Percentiles rank a stretch among this genome's conserved stretches.
These are phyloP conservation scores for Hemerocallis citrina DNA, from an alignment of 106 monocot genomes.

Conservation along the genomic window DNA sequence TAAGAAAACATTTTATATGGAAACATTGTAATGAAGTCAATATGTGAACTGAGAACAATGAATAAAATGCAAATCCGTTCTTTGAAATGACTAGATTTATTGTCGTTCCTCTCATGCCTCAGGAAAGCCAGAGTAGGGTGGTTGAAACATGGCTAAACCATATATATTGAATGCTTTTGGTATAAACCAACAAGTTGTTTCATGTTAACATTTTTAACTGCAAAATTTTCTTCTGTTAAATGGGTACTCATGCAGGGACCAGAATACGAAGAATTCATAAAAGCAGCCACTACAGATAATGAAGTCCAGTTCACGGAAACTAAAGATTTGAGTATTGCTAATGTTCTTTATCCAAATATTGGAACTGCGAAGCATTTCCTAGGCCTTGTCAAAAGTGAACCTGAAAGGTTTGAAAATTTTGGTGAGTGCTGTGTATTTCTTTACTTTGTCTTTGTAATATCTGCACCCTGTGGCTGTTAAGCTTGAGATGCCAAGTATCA, in stretches of 20 bases:
- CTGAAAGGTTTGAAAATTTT: conserved; percentile 76
- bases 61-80: too few relatives aligned
- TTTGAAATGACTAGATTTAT: too few relatives aligned
- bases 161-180: background rate
- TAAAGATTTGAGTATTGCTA: conserved; percentile 47
- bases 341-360: conserved; percentile 64
- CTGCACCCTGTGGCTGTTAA: too few relatives aligned
- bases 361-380: conserved; percentile 43
- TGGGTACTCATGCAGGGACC: conserved; percentile 36
- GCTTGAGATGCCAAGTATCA: too few relatives aligned
- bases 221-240: background rate
- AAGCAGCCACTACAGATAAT: conserved; percentile 69
- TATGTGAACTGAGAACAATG: too few relatives aligned
- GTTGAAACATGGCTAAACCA: background rate
- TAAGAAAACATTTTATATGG: too few relatives aligned
- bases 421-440: conserved; percentile 35
- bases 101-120: too few relatives aligned
- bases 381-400: conserved; percentile 83
- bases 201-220: background rate
- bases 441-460: background rate
- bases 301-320: conserved; percentile 88
- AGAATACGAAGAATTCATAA: conserved; percentile 75
- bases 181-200: background rate
- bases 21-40: too few relatives aligned
- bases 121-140: too few relatives aligned